Conservation (phyloP, 2,329 filamentous ascomycete genomes). For the Pseudogymnoascus sp. region DNA sequence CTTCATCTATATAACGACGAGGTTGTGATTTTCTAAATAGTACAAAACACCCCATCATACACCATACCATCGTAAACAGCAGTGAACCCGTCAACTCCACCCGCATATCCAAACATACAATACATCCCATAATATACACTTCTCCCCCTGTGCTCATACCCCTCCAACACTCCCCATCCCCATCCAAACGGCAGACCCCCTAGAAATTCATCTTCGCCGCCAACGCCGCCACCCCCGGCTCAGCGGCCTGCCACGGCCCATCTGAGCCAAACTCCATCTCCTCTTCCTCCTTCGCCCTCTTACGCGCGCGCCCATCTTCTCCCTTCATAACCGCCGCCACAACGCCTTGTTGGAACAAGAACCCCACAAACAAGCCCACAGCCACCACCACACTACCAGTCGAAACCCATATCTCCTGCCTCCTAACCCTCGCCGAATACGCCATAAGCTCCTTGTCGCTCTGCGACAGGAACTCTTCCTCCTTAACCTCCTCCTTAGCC, state of each 20-base stretch:
- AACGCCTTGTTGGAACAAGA: constrained; percentile 26
- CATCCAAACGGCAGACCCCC: neutral
- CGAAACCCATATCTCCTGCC: constrained; percentile 13
- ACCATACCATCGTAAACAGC: neutral
- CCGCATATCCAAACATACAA: neutral
- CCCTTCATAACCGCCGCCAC: constrained; percentile 15
- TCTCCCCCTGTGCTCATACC: neutral
- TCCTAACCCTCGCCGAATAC: constrained; percentile 12
- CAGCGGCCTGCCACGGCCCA: constrained; percentile 16
- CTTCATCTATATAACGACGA: neutral
- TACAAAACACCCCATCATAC: neutral
- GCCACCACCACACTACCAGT: constrained; percentile 23
- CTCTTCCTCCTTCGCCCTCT: constrained; percentile 13
- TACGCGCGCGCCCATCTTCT: neutral
- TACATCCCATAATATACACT: neutral
- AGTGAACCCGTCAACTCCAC: neutral
- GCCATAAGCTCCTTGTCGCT: constrained; percentile 16
- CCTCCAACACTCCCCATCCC: neutral
- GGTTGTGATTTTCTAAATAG: neutral
- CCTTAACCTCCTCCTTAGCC: constrained; percentile 6
- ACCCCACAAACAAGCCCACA: constrained; percentile 24
- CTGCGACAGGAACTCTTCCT: neutral
- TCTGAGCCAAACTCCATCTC: constrained; percentile 8
- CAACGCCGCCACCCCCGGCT: constrained; percentile 22
- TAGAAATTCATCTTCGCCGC: constrained; percentile 7